Evolutionary conservation across 2,329 filamentous ascomycete genomes (phyloP).

Genomic region (Xylaria sp.): DNA sequence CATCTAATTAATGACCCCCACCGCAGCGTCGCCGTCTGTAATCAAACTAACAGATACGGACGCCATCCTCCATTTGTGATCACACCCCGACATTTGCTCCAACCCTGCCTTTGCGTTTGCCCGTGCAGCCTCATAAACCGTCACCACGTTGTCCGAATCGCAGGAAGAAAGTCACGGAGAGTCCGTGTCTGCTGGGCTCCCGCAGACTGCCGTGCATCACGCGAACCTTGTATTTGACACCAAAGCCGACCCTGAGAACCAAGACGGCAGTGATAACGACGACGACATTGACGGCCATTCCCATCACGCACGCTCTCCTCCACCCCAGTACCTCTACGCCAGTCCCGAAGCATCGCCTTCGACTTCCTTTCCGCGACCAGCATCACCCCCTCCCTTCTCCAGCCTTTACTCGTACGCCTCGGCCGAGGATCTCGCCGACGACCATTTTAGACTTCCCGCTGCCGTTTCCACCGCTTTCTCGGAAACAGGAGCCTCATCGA

Average conservation of each 20-base stretch:
- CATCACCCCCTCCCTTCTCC: slow-evolving; percentile 67
- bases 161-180: slow-evolving; percentile 58
- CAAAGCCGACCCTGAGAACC: slow-evolving; percentile 43
- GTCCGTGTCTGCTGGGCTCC: slow-evolving; percentile 56
- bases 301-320: slow-evolving; percentile 60
- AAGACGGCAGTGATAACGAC: slow-evolving; percentile 36
- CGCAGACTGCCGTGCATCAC: slow-evolving; percentile 42
- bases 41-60: slow-evolving; percentile 38
- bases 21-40: slow-evolving; percentile 40
- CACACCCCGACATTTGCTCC: slow-evolving; percentile 28
- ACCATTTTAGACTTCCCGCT: slow-evolving; percentile 46
- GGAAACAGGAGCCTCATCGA: slow-evolving; percentile 50
- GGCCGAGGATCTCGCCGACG: slow-evolving; percentile 46
- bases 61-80: slow-evolving; percentile 40
- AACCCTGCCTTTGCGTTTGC: slow-evolving; percentile 16
- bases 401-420: slow-evolving; percentile 62
- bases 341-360: slow-evolving; percentile 64
- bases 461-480: slow-evolving; percentile 42
- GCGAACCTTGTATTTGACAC: slow-evolving; percentile 40
- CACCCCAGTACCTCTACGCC: slow-evolving; percentile 71
- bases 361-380: slow-evolving; percentile 53
- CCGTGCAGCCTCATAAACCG: slow-evolving; percentile 33
- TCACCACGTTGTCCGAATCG: slow-evolving; percentile 61
- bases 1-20: slow-evolving; percentile 39
- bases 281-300: slow-evolving; percentile 41